These are phyloP conservation scores for Fremontodendron californicum DNA, from an alignment of 345 rosid species.

Conservation along the genomic window DNA sequence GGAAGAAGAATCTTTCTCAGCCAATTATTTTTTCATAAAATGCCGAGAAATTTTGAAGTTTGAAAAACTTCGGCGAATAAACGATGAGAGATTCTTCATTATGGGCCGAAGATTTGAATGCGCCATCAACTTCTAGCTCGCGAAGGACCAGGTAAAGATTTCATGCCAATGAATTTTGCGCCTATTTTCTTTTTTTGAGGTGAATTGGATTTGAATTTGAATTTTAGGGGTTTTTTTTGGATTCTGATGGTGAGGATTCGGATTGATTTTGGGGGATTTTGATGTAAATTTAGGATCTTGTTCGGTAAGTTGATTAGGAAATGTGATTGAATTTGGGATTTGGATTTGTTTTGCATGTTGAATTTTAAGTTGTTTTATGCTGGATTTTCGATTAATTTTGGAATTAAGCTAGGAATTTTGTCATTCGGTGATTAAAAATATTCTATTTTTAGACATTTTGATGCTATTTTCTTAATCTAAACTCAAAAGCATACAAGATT, in stretches of 20 bases:
- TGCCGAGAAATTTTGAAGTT: constrained; percentile 1
- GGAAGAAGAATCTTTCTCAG: neutral
- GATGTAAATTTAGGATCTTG: neutral
- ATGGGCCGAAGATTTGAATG: constrained; percentile 21
- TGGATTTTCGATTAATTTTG: neutral
- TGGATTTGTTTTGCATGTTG: constrained; percentile 6
- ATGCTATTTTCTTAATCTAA: neutral
- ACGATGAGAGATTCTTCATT: constrained; percentile 12
- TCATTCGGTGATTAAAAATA: neutral
- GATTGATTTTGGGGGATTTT: neutral
- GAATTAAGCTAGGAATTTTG: neutral
- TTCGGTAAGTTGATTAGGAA: neutral
- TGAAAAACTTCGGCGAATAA: neutral
- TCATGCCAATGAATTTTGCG: neutral
- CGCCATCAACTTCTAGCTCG: constrained; percentile 24
- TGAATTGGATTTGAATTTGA: constrained; percentile 8
- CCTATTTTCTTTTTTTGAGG: neutral
- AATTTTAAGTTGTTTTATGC: neutral
- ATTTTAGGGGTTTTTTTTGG: neutral
- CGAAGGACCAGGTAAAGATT: constrained; percentile 18
- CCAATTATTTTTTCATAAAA: neutral
- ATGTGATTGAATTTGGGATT: neutral
- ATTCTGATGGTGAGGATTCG: neutral
- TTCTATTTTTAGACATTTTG: neutral
- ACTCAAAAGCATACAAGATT: neutral